These are phyloP conservation scores for Blastobotrys serpentis DNA, from an alignment of 1,139 yeast genomes.

Conservation along the genomic window DNA sequence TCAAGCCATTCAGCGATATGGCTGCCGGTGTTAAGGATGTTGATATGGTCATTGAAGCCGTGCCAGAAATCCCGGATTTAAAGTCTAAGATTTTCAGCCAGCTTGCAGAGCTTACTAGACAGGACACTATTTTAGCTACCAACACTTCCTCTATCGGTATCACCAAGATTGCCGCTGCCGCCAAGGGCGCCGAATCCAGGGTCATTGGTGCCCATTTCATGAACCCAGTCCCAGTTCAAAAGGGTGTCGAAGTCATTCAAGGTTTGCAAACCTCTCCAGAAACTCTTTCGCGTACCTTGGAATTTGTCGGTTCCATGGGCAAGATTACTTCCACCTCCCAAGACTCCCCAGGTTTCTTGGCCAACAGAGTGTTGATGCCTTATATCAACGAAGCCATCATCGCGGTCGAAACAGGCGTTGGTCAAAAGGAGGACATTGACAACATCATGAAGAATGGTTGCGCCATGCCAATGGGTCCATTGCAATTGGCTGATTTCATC, in stretches of 20 bases:
- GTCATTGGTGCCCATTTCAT: constrained; percentile 47
- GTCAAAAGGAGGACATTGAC: constrained; percentile 44
- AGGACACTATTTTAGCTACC: constrained; percentile 42
- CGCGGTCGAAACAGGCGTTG: constrained; percentile 45
- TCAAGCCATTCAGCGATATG: constrained; percentile 33
- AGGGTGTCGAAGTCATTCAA: constrained; percentile 46
- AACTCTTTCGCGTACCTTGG: constrained; percentile 37
- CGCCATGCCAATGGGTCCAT: constrained; percentile 50
- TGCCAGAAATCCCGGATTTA: constrained; percentile 43
- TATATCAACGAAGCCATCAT: constrained; percentile 47
- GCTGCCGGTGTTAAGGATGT: constrained; percentile 32
- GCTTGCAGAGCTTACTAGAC: constrained; percentile 36
- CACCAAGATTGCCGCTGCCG: constrained; percentile 46
- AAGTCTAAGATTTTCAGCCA: constrained; percentile 39
- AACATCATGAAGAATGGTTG: constrained; percentile 47
- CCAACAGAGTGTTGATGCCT: constrained; percentile 46
- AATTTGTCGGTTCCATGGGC: constrained; percentile 39
- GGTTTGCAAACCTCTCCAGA: constrained; percentile 44
- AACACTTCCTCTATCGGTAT: constrained; percentile 47
- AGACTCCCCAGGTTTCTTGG: constrained; percentile 46
- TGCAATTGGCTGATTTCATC: constrained; percentile 45
- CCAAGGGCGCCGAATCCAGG: constrained; percentile 42
- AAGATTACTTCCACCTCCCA: constrained; percentile 41
- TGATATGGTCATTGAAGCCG: constrained; percentile 46
- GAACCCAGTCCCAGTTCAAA: constrained; percentile 50